Percentiles rank a stretch among this genome's conserved stretches.
Conservation (phyloP, 352 stramenopile species). For the Phytopythium vexans region DNA sequence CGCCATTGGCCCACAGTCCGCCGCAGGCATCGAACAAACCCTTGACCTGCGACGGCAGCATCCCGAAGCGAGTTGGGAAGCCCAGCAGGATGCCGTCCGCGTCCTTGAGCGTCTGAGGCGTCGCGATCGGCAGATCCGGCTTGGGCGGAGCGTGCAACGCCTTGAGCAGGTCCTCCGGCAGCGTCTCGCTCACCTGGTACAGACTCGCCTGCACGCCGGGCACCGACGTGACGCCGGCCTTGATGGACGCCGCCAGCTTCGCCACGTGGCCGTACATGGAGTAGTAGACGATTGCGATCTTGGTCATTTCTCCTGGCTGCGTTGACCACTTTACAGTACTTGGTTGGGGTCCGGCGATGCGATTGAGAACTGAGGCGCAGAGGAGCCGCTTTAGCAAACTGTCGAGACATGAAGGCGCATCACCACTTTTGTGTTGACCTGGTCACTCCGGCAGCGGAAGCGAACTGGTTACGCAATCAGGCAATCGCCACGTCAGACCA, state of each 20-base stretch:
- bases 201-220: conserved; percentile 50
- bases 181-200: conserved; percentile 75
- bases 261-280: conserved; percentile 83
- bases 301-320: conserved; percentile 22
- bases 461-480: too few relatives aligned
- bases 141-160: conserved; percentile 72
- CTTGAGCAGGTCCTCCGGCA: conserved; percentile 64
- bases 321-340: too few relatives aligned
- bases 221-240: conserved; percentile 50
- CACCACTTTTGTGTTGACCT: too few relatives aligned
- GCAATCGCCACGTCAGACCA: too few relatives aligned
- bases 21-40: conserved; percentile 77
- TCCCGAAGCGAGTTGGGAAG: conserved; percentile 78
- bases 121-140: conserved; percentile 46
- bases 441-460: too few relatives aligned
- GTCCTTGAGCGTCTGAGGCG: conserved; percentile 52
- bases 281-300: conserved; percentile 80
- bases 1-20: conserved; percentile 65
- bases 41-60: conserved; percentile 80
- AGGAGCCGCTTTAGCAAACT: too few relatives aligned
- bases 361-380: too few relatives aligned
- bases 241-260: conserved; percentile 62
- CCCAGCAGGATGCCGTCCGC: conserved; percentile 84
- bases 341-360: too few relatives aligned
- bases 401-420: too few relatives aligned